Evolutionary conservation across 495 filamentous ascomycete genomes (phyloP), one percentile per base, ranked within the genome.

Genomic region (Hyaloscypha bicolor): DNA sequence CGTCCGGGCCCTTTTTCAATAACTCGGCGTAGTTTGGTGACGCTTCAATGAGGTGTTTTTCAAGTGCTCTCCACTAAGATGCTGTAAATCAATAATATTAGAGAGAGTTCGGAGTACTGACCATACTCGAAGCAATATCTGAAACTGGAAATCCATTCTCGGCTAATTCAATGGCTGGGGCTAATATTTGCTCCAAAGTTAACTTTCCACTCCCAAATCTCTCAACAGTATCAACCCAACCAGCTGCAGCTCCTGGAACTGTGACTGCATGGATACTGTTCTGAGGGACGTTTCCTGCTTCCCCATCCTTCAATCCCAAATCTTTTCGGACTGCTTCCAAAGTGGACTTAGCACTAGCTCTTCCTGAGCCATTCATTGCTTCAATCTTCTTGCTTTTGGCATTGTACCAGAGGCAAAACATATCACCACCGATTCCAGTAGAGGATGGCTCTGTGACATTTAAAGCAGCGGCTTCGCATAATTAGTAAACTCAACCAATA

Each of bases 371-470:
- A 77, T 99, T 99, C 68, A 99, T 78, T 9, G 92, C 91, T 66
- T 87, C 89, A 12, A 97, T 87, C 65, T 89, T 91, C 71, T 89
- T 89, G 0, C 89, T 94, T 69, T 90, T 86, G 59, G 91, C 90
- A 73, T 93, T 84, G 79, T 96, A 98, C 83, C 88, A 98, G 11
- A 99, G 88, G 76, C 93, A 96, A 82, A 99, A 99, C 88, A 97
- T 93, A 79, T 99, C 95, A 37, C 95, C 95, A 66, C 96, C 95
- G 68, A 99, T 97, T n/a, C 95, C 95, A 3, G 95, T 98, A 0
- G 90, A 93, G 51, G 88, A 86, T 14, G 95, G 96, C 74, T 99
- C 96, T 4, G 96, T 96, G 76, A 98, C 87, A 78, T 97, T 97
- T 31, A 99, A 79, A 32, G 86, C 92, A 45, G 95, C 95, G 55